Percentiles rank a stretch among this genome's conserved stretches.
Conservation (phyloP, 2,329 filamentous ascomycete species). For the Domatiomyces catenatus region DNA sequence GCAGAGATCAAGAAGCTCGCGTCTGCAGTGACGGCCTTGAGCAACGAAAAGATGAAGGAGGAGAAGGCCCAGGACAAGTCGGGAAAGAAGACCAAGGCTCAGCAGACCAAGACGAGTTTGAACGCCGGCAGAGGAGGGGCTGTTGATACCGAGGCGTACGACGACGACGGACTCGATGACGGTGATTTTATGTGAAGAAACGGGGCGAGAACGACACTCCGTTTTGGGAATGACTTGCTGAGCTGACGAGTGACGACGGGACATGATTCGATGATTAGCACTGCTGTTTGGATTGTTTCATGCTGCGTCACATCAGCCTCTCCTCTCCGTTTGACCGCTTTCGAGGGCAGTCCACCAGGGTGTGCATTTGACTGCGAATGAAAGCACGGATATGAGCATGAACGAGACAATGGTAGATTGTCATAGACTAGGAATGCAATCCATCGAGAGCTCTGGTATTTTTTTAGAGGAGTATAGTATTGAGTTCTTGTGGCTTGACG, state of each 20-base stretch:
- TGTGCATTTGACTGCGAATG: background rate
- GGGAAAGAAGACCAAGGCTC: constrained; percentile 91
- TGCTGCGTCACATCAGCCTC: background rate
- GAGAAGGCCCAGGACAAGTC: constrained; percentile 90
- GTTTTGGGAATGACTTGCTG: background rate
- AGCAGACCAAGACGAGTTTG: constrained; percentile 82
- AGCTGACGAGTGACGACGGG: background rate
- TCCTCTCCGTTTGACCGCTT: background rate
- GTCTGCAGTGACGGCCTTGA: constrained; percentile 69
- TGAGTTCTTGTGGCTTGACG: background rate
- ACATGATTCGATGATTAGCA: background rate
- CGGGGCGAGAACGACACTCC: background rate
- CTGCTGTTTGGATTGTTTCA: background rate
- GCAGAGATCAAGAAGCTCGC: constrained; percentile 95
- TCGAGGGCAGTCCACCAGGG: background rate
- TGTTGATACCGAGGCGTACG: constrained; percentile 66
- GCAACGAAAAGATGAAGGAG: constrained; percentile 98
- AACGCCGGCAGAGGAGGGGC: constrained; percentile 45
- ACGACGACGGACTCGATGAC: constrained; percentile 67
- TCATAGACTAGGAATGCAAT: background rate
- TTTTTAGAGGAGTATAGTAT: too few relatives aligned
- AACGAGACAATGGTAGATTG: background rate
- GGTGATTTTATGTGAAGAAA: constrained; percentile 34
- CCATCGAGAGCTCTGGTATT: background rate
- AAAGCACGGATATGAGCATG: background rate